These are phyloP conservation scores for Puccinia hordei DNA, from an alignment of 1,284 basidiomycete genomes.

Conservation along the genomic window DNA sequence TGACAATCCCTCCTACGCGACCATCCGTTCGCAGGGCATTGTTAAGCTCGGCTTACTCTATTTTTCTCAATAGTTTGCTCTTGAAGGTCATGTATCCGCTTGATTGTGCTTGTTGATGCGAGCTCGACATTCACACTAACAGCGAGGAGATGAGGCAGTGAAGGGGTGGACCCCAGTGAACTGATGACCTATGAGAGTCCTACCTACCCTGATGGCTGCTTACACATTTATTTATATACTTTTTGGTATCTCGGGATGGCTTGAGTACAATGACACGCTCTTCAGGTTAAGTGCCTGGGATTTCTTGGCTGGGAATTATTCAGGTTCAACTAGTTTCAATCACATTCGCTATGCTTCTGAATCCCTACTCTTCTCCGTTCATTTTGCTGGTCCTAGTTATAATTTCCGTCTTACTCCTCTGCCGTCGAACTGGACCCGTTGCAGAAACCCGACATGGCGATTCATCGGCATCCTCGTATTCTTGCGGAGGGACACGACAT, in stretches of 20 bases:
- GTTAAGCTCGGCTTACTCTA: no score
- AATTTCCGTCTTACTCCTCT: not conserved
- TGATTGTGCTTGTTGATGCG: not conserved
- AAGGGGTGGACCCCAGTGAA: not conserved
- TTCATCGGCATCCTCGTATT: not conserved
- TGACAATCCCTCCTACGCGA: no score
- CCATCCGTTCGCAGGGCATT: no score
- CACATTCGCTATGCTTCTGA: constrained; percentile 9
- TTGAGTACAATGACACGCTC: no score
- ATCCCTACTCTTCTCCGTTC: not conserved
- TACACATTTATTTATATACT: not conserved
- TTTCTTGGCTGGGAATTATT: not conserved
- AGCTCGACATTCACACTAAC: not conserved
- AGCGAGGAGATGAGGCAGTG: not conserved
- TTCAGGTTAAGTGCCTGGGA: no score
- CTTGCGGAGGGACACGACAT: not conserved
- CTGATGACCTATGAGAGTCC: constrained; percentile 2
- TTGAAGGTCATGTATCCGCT: no score
- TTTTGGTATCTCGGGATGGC: not conserved
- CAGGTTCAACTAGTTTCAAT: not conserved
- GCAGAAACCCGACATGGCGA: not conserved
- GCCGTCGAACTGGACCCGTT: not conserved
- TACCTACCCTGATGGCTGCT: not conserved
- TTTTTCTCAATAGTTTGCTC: not conserved
- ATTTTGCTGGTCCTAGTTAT: not conserved